phyloP scores from a whole-genome alignment of 2,329 filamentous ascomycete genomes.

The Aureobasidium zeae region DNA sequence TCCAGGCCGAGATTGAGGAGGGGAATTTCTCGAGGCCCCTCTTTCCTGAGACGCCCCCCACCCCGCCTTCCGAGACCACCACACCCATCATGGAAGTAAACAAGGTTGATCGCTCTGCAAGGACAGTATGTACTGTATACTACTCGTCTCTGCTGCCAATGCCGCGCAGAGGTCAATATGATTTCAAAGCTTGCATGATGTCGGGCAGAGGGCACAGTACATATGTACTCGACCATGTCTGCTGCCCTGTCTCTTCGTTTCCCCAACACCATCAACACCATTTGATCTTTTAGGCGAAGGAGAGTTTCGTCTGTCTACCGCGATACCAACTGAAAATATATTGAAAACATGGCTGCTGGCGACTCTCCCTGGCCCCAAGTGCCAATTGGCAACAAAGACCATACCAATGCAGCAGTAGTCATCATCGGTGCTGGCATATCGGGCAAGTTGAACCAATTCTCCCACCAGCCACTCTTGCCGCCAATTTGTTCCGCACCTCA shows the following conservation, averaged over 20 bases:
- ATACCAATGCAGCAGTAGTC: constrained; percentile 45
- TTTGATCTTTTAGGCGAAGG: too few relatives aligned
- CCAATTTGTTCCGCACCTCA: not conserved
- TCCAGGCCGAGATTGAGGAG: too few relatives aligned
- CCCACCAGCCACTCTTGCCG: too few relatives aligned
- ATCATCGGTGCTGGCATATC: constrained; percentile 50
- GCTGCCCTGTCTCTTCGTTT: too few relatives aligned
- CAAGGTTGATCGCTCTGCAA: constrained; percentile 10
- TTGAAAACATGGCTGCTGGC: constrained; percentile 29
- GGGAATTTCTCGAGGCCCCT: too few relatives aligned
- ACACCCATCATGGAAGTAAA: not conserved
- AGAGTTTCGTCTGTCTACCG: too few relatives aligned
- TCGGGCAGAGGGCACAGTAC: too few relatives aligned
- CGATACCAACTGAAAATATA: not conserved
- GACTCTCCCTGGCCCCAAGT: constrained; percentile 38
- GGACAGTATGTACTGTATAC: not conserved
- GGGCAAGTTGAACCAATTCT: too few relatives aligned
- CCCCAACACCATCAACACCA: too few relatives aligned
- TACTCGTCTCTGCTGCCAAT: too few relatives aligned
- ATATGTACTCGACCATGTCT: not conserved
- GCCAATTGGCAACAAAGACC: constrained; percentile 41
- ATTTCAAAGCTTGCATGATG: too few relatives aligned
- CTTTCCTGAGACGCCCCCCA: not conserved
- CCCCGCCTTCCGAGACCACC: constrained; percentile 3
- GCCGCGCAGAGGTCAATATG: too few relatives aligned